Evolutionary conservation across 306 rosid species (phyloP).

Genomic region (Gleditsia sinensis): DNA sequence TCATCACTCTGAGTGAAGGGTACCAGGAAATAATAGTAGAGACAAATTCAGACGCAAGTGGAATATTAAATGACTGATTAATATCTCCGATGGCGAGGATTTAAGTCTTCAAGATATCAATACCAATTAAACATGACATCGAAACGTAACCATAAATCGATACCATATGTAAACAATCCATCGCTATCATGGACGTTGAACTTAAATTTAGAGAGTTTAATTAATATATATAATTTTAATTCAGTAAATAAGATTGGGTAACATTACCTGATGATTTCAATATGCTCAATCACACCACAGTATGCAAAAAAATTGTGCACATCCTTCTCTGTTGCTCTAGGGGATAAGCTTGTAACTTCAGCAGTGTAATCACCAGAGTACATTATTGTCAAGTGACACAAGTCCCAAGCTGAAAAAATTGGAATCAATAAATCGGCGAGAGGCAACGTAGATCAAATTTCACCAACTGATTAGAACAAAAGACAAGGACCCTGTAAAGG

Average conservation of each 20-base stretch:
- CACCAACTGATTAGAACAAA: constrained; percentile 22
- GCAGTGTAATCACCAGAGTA: constrained; percentile 70
- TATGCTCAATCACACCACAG: constrained; percentile 75
- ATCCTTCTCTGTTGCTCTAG: constrained; percentile 74
- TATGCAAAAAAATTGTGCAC: constrained; percentile 69
- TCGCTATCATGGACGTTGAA: constrained; percentile 41
- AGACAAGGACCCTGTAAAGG: constrained; percentile 9
- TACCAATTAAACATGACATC: constrained; percentile 8
- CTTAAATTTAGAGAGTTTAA: constrained; percentile 13
- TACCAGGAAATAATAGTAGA: neutral
- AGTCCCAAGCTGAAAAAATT: constrained; percentile 25
- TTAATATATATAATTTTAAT: neutral
- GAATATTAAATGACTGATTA: neutral
- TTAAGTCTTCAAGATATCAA: constrained; percentile 22
- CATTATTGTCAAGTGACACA: constrained; percentile 48
- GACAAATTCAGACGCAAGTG: neutral
- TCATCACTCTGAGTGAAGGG: neutral
- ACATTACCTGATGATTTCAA: constrained; percentile 76
- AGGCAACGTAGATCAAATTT: constrained; percentile 25
- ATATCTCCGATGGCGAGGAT: neutral
- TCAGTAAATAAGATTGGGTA: constrained; percentile 32
- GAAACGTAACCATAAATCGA: neutral
- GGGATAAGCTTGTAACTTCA: constrained; percentile 76
- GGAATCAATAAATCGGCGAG: constrained; percentile 43
- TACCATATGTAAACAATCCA: neutral